Evolutionary conservation across 352 stramenopile species (phyloP), one percentile per base, ranked within the genome.

Genomic region (Lagenidium giganteum): DNA sequence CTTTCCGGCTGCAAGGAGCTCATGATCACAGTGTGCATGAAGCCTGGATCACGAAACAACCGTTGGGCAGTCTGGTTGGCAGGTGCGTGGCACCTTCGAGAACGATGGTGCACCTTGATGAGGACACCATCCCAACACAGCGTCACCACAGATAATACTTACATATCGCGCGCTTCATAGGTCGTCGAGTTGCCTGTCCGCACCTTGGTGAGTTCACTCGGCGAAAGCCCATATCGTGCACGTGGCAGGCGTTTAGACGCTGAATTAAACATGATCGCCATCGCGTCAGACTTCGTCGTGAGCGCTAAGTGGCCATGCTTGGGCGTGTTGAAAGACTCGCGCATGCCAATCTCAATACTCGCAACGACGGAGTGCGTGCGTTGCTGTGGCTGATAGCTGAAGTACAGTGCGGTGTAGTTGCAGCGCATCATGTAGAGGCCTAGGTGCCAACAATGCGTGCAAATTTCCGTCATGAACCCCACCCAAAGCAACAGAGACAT

Each of bases 261-360:
- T 9, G 78, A 84, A 30, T 85, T 90, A 42, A 83, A 90, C 66
- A 87, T 66, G 23, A 90, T 41, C 0, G 63, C 66, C 74, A 90
- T 87, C 9, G 74, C 67, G 3, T 65, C 44, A 8, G 60, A 42
- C 11, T 68, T 41, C 11, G 72, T 66, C 2, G 69, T 85, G 14
- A 90, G 49, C 42, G 69, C 80, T 14, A 90, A 37, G 32, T 90
- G 78, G 12, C 78, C 78, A 20, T 90, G 78, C 54, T 90, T 87
- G 5, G 78, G 78, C 1, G 67, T 43, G n/a, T 64, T 48, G 6
- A 73, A 67, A 2, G 68, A 60, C 17, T 85, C 70, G 11, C 57
- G 59, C 72, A 83, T 84, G 4, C 45, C 44, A 16, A 70, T 54
- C 21, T 62, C 37, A 3, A 88, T 47, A 17, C 42, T 63, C 5